phyloP scores from a whole-genome alignment of 208 protist species.

The Trypanosoma platydactyli region DNA sequence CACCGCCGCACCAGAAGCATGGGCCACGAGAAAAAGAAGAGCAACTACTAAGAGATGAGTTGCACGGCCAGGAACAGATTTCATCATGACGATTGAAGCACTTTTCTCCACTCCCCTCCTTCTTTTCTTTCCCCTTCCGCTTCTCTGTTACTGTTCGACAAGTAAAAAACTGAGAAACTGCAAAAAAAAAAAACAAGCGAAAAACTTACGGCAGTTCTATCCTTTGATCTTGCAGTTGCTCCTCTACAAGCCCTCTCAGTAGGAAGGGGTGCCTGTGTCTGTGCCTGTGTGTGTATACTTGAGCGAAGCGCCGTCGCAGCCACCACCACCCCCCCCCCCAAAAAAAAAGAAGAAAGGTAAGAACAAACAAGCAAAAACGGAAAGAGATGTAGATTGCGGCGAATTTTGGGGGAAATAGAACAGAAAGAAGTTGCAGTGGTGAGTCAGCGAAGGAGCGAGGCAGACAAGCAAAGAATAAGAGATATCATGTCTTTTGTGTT shows the following conservation, averaged over 20 bases:
- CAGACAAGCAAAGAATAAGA: neutral
- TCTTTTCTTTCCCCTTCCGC: neutral
- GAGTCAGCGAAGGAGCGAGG: neutral
- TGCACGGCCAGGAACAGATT: neutral
- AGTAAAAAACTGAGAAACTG: neutral
- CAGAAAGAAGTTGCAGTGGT: neutral
- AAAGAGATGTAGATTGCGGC: neutral
- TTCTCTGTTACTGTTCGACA: neutral
- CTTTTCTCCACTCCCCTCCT: too few species aligned
- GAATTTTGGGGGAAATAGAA: neutral
- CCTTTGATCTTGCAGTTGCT: neutral
- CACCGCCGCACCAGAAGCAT: slow-evolving; percentile 34
- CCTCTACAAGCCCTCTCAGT: too few species aligned
- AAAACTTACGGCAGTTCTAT: neutral
- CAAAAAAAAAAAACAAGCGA: neutral
- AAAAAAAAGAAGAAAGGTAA: slow-evolving; percentile 21
- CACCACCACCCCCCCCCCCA: neutral
- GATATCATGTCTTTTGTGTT: neutral
- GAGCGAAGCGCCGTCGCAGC: neutral
- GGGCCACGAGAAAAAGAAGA: slow-evolving; percentile 1
- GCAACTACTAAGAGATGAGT: slow-evolving; percentile 11
- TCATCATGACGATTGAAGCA: neutral
- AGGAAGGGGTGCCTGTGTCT: too few species aligned
- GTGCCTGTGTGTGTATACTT: too few species aligned
- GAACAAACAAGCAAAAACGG: slow-evolving; percentile 3